These are phyloP conservation scores for Lotmaria passim DNA, from an alignment of 208 protist genomes.

Conservation along the genomic window DNA sequence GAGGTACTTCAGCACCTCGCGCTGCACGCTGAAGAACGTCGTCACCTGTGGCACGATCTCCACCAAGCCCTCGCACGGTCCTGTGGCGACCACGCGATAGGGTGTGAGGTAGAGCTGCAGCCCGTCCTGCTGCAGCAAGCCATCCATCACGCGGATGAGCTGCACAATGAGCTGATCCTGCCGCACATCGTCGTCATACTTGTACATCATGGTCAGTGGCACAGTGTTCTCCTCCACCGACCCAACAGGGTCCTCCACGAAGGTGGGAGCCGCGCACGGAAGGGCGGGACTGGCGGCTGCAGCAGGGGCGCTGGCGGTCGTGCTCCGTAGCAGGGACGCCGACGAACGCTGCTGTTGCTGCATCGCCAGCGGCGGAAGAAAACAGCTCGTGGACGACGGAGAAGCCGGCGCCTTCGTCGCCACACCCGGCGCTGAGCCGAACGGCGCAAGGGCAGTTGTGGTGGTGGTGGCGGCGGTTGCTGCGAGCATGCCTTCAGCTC, in stretches of 20 bases:
- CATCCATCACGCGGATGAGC: conserved; percentile 91
- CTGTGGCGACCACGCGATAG: conserved; percentile 93
- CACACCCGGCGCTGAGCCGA: background rate
- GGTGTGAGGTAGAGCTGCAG: conserved; percentile 95
- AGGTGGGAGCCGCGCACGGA: too few species aligned
- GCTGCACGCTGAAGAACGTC: conserved; percentile 80
- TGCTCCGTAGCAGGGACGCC: conserved; percentile 1
- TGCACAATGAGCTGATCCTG: conserved; percentile 98
- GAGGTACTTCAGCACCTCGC: conserved; percentile 74
- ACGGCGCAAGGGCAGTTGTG: background rate
- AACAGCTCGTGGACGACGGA: background rate
- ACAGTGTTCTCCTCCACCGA: conserved; percentile 13
- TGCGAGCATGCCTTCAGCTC: background rate
- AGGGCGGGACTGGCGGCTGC: too few species aligned
- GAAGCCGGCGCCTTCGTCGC: background rate
- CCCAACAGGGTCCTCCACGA: conserved; percentile 14
- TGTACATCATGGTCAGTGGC: conserved; percentile 87
- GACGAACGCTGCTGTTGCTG: background rate
- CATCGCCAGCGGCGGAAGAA: conserved; percentile 27
- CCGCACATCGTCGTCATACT: conserved; percentile 95
- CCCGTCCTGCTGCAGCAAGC: conserved; percentile 90
- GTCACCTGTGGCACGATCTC: conserved; percentile 87
- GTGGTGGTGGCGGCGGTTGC: background rate
- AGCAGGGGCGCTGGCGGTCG: background rate
- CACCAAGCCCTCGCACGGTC: conserved; percentile 74